Percentiles rank a stretch among this genome's conserved stretches.
phyloP scores from a whole-genome alignment of 768 basidiomycete species.

The Clitopilus passeckerianus region DNA sequence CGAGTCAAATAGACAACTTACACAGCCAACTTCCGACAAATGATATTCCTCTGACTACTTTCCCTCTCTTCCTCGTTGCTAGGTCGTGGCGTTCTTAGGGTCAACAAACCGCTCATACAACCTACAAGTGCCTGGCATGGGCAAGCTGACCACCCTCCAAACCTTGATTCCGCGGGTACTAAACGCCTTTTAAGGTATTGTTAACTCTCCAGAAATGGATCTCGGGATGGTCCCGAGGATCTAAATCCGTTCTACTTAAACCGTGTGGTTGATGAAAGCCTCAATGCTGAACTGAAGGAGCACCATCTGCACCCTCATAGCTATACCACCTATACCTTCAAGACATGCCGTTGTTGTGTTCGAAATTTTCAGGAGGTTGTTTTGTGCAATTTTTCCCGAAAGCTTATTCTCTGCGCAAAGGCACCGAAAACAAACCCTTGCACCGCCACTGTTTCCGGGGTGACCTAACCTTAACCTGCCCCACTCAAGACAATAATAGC shows the following conservation, averaged over 20 bases:
- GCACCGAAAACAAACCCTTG: not conserved
- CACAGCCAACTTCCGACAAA: not conserved
- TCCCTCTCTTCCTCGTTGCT: not conserved
- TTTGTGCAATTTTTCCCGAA: no score
- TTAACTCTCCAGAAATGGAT: not conserved
- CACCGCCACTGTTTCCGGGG: not conserved
- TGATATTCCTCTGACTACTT: not conserved
- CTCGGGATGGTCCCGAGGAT: not conserved
- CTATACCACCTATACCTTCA: no score
- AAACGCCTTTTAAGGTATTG: not conserved
- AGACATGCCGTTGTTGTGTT: no score
- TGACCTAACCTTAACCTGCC: not conserved
- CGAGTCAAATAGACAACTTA: not conserved
- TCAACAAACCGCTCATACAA: not conserved
- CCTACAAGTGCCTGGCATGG: not conserved
- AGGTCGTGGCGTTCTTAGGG: not conserved
- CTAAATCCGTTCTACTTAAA: not conserved
- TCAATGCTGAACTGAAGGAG: no score
- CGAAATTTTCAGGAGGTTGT: no score
- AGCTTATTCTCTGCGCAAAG: not conserved
- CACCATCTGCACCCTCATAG: no score
- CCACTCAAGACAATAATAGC: not conserved
- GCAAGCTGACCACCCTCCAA: not conserved
- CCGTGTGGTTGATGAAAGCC: not conserved
- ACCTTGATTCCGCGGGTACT: not conserved